Evolutionary conservation across 2,329 filamentous ascomycete species (phyloP).

Genomic region (Diaporthe ilicicola): DNA sequence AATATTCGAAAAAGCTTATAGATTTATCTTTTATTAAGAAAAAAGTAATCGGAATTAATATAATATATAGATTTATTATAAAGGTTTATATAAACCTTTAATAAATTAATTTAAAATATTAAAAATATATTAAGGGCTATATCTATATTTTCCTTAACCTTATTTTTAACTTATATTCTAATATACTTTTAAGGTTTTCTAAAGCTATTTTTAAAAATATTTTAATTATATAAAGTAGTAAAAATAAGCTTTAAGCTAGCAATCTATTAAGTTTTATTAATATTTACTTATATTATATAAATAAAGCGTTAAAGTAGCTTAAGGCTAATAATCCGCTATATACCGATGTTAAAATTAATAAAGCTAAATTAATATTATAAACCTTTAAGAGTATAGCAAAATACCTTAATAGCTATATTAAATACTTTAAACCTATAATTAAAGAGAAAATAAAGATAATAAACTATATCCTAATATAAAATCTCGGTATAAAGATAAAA

Average conservation of each 20-base stretch:
- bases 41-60: no score
- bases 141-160: not conserved
- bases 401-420: not conserved
- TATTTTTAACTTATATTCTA: not conserved
- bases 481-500: not conserved
- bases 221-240: not conserved
- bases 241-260: not conserved
- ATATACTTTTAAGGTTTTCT: not conserved
- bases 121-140: not conserved
- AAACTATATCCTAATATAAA: not conserved
- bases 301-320: not conserved
- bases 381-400: not conserved
- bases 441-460: not conserved
- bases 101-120: not conserved
- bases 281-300: not conserved
- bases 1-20: not conserved
- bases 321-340: not conserved
- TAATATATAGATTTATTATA: no score
- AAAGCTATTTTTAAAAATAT: not conserved
- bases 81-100: not conserved
- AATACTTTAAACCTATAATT: not conserved
- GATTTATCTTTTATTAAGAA: not conserved
- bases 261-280: not conserved
- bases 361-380: not conserved
- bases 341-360: not conserved